These are phyloP conservation scores for Phytophthora brassicae DNA, from an alignment of 352 stramenopile species.

Conservation along the genomic window DNA sequence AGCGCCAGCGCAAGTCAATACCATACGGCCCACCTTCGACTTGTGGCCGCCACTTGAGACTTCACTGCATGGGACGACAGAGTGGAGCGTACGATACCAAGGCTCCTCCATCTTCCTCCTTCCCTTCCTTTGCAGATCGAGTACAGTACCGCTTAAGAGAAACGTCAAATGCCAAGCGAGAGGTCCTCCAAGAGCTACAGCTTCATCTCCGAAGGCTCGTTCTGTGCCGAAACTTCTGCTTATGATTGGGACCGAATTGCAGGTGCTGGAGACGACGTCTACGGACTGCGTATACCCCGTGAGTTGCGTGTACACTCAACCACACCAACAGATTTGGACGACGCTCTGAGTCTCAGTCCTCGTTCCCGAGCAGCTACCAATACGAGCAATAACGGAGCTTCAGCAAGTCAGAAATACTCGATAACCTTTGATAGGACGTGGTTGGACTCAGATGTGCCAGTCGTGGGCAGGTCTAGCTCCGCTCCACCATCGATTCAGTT, in stretches of 20 bases:
- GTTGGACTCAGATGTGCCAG: conserved; percentile 48
- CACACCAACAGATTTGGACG: conserved; percentile 31
- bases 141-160: background rate
- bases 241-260: conserved; percentile 48
- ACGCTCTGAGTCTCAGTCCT: conserved; percentile 17
- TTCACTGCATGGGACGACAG: conserved; percentile 7
- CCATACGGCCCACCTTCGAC: no score
- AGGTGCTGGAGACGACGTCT: conserved; percentile 26
- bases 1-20: conserved; percentile 16
- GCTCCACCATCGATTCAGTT: conserved; percentile 66
- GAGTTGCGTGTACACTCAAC: conserved; percentile 27
- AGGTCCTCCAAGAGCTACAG: conserved; percentile 63
- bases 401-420: conserved; percentile 47
- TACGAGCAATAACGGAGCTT: conserved; percentile 6
- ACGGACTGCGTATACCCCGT: conserved; percentile 24
- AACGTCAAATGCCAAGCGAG: conserved; percentile 27
- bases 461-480: conserved; percentile 61
- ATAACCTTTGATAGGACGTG: conserved; percentile 60
- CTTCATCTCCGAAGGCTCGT: conserved; percentile 84
- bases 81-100: conserved; percentile 24
- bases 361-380: conserved; percentile 13
- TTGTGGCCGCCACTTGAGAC: conserved; percentile 19
- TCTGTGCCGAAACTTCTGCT: conserved; percentile 35
- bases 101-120: background rate
- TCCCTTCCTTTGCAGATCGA: background rate